Evolutionary conservation across 1,284 basidiomycete species (phyloP), one percentile per base, ranked within the genome.

Genomic region (Vanrija sp.): DNA sequence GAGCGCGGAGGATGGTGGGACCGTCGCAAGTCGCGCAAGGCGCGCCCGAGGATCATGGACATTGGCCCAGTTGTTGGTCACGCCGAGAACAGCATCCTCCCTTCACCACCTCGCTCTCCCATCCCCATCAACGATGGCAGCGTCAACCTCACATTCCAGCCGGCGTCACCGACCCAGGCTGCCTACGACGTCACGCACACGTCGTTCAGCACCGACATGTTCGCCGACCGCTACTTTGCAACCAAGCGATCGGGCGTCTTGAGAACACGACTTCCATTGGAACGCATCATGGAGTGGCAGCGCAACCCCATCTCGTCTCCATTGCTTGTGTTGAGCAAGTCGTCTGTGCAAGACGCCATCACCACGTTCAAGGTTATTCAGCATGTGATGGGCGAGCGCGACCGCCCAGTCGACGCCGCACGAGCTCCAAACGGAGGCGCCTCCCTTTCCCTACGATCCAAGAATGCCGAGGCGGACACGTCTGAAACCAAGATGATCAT

Each of bases 341-440:
- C 60, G 3, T 67, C 79, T 0, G 77, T 89, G 19, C 83, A 85
- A 62, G 87, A 93, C 62, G 89, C 89, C 0, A 81, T 92, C 52
- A 86, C 84, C 65, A 82, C 86, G 5, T 96, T 95, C 82, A 91
- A 88, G 68, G 85, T 91, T 38, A 84, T 94, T 46, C 91, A 94
- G 71, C 85, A 86, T 54, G 85, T 93, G 53, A 95, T 94, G 90
- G 91, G 91, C 38, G 92, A 95, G 68, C 82, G 91, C 3, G 88
- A 91, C 61, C 83, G 83, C 38, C 55, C 68, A 14, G 75, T 77
- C 15, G 69, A 72, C 12, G 66, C 62, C 12, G 65, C 65, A 7
- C 60, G 56, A 19, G 29, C 28, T 28, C 28, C 50, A 16, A 49
- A 28, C 3, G 34, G 28, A 5, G 18, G 26, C n/a, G 7, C 60